Conservation (phyloP, 352 stramenopile species). For the Phytophthora capsici region DNA sequence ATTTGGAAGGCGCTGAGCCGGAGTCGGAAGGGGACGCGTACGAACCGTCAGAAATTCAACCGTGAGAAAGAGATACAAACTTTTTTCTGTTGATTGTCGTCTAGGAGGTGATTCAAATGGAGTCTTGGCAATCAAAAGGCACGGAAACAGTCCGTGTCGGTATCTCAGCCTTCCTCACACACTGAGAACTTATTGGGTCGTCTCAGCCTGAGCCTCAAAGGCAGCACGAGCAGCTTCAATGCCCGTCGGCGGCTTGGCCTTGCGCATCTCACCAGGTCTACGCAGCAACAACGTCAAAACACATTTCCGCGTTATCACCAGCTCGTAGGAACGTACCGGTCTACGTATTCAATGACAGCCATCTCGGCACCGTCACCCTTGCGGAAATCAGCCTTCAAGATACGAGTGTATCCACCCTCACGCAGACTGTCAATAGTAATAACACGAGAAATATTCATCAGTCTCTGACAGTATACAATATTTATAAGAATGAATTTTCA, state of each 20-base stretch:
- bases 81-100: constrained; percentile 35
- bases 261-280: constrained; percentile 87
- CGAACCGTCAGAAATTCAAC: constrained; percentile 27
- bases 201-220: constrained; percentile 48
- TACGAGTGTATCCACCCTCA: constrained; percentile 95
- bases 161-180: constrained; percentile 20
- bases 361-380: constrained; percentile 96
- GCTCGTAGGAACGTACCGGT: constrained; percentile 64
- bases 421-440: constrained; percentile 40
- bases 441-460: constrained; percentile 18
- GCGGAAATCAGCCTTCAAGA: constrained; percentile 95
- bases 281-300: constrained; percentile 6
- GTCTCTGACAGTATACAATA: neutral
- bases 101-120: constrained; percentile 18
- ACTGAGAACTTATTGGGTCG: constrained; percentile 17
- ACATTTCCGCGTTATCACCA: too few species aligned
- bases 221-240: constrained; percentile 57
- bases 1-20: constrained; percentile 56
- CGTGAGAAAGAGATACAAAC: constrained; percentile 21
- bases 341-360: constrained; percentile 98
- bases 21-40: constrained; percentile 51
- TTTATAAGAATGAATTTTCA: neutral
- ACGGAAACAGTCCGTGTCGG: constrained; percentile 7
- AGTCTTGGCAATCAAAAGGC: constrained; percentile 27
- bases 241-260: constrained; percentile 68